Conservation (phyloP, 768 basidiomycete species). For the Collybia sordida region DNA sequence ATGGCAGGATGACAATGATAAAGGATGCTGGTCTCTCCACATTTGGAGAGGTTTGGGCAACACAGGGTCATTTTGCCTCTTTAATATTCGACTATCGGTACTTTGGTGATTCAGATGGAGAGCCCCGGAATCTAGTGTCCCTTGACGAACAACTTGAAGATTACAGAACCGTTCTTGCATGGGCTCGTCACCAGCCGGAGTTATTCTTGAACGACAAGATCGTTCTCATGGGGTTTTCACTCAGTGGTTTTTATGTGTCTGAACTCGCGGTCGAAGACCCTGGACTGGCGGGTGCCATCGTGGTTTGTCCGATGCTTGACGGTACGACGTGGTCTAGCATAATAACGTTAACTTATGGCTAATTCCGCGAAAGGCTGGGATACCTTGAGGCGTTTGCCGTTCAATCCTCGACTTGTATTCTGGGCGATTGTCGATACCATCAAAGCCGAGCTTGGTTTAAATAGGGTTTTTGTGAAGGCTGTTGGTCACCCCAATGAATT, state of each 20-base stretch:
- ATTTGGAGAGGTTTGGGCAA: conserved; percentile 23
- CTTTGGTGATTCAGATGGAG: conserved; percentile 23
- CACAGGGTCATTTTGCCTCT: conserved; percentile 20
- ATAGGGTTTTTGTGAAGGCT: conserved; percentile 13
- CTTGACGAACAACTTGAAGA: conserved; percentile 20
- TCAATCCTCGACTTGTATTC: conserved; percentile 15
- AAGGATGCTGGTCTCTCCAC: conserved; percentile 25
- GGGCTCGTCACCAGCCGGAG: conserved; percentile 19
- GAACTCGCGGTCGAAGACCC: conserved; percentile 16
- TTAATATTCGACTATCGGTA: conserved; percentile 26
- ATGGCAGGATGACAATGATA: conserved; percentile 19
- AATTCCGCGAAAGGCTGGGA: conserved; percentile 4
- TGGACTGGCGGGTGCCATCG: conserved; percentile 23
- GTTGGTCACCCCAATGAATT: conserved; percentile 16
- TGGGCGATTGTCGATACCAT: conserved; percentile 13
- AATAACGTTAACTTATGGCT: not conserved
- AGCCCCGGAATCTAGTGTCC: conserved; percentile 22
- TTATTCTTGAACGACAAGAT: conserved; percentile 22
- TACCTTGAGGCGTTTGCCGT: conserved; percentile 7
- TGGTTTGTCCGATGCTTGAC: conserved; percentile 22
- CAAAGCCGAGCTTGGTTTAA: conserved; percentile 9
- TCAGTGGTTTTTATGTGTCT: conserved; percentile 19
- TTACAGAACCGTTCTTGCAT: conserved; percentile 18
- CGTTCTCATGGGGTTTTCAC: conserved; percentile 23
- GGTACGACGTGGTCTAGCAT: conserved; percentile 8